Evolutionary conservation across 2,329 filamentous ascomycete species (phyloP).

Genomic region (Calcarisporium arbuscula): DNA sequence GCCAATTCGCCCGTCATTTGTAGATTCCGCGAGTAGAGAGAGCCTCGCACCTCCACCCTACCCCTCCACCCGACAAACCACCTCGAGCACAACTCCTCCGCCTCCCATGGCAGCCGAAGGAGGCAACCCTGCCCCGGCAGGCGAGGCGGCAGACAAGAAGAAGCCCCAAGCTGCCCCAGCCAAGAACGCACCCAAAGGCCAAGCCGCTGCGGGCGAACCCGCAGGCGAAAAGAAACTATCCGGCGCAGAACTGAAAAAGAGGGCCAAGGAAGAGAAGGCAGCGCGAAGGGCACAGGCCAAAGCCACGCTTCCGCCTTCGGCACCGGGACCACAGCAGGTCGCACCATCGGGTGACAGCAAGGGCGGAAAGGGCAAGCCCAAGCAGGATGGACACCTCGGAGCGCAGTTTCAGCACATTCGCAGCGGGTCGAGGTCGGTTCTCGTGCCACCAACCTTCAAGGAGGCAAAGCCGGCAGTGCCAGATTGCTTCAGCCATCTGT

Average conservation of each 20-base stretch:
- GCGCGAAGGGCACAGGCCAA: slow-evolving; percentile 72
- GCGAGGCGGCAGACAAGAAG: slow-evolving; percentile 17
- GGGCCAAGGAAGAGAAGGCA: slow-evolving; percentile 85
- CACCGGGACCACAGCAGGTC: slow-evolving; percentile 29
- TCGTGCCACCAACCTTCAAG: slow-evolving; percentile 32
- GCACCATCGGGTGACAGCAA: slow-evolving; percentile 36
- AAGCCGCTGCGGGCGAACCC: slow-evolving; percentile 10
- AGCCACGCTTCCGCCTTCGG: slow-evolving; percentile 40
- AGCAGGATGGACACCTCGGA: slow-evolving; percentile 33
- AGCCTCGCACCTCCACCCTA: slow-evolving; percentile 7
- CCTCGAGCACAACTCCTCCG: neutral
- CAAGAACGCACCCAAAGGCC: slow-evolving; percentile 3
- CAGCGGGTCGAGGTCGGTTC: slow-evolving; percentile 27
- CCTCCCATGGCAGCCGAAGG: slow-evolving; percentile 25
- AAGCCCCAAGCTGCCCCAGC: slow-evolving; percentile 14
- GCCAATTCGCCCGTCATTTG: slow-evolving; percentile 1
- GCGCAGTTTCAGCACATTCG: slow-evolving; percentile 8
- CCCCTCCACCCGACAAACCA: slow-evolving; percentile 5
- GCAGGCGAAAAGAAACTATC: slow-evolving; percentile 53
- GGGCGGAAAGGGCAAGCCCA: slow-evolving; percentile 39
- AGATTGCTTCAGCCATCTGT: slow-evolving; percentile 77
- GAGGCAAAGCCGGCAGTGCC: slow-evolving; percentile 55
- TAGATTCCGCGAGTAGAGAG: too few relatives aligned
- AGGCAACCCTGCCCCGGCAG: slow-evolving; percentile 21
- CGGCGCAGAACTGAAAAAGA: slow-evolving; percentile 78